Evolutionary conservation across 2,329 filamentous ascomycete species (phyloP).

Genomic region (Colletotrichum sp.): DNA sequence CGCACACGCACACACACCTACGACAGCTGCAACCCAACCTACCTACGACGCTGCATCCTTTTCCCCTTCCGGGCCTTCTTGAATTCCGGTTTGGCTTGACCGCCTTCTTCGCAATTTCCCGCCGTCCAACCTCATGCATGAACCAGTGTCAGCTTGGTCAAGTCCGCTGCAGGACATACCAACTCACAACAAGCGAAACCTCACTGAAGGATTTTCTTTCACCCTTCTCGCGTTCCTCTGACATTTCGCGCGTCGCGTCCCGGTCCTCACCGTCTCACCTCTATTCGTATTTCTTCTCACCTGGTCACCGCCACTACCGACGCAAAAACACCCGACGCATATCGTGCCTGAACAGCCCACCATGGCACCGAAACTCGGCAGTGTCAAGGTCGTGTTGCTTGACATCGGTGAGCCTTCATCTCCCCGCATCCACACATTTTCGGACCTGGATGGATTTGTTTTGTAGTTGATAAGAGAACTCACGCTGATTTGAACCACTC

Average conservation of each 20-base stretch:
- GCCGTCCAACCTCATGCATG: slow-evolving; percentile 4
- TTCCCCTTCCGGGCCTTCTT: slow-evolving; percentile 9
- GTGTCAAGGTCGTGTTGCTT: slow-evolving; percentile 55
- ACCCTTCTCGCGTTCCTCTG: not conserved
- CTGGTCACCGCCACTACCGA: not conserved
- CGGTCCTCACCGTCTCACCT: not conserved
- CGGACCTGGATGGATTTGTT: not conserved
- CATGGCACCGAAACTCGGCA: slow-evolving; percentile 37
- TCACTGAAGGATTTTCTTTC: not conserved
- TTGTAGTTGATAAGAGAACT: not conserved
- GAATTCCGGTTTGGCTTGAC: slow-evolving; percentile 16
- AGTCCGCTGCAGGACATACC: slow-evolving; percentile 1
- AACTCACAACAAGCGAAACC: not conserved
- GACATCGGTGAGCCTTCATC: slow-evolving; percentile 59
- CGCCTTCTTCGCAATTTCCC: slow-evolving; percentile 21
- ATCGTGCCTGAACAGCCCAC: not conserved
- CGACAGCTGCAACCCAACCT: not conserved
- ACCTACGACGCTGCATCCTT: not conserved
- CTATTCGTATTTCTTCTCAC: not conserved
- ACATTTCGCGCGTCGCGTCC: slow-evolving; percentile 3
- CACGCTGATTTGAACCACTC: slow-evolving; percentile 4
- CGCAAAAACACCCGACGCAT: not conserved
- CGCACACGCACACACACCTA: not conserved
- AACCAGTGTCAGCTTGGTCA: not conserved
- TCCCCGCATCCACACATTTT: not conserved